Conservation (phyloP, 2,329 filamentous ascomycete genomes). For the Rutstroemia sp. region DNA sequence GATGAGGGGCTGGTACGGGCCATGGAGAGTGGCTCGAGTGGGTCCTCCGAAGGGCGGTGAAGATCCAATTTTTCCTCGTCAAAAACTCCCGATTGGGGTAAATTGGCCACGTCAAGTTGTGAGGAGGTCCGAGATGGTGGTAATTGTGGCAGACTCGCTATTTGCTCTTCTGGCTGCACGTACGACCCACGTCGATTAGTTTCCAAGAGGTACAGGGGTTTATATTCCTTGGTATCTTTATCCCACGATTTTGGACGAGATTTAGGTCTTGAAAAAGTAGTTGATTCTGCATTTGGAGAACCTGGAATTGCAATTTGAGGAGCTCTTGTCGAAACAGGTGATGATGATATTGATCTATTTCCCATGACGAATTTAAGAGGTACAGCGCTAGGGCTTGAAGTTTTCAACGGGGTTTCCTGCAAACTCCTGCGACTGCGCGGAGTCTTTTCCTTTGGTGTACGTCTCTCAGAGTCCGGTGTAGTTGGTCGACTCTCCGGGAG, state of each 20-base stretch:
- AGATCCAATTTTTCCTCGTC: constrained; percentile 1
- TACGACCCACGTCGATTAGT: constrained; percentile 25
- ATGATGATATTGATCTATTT: constrained; percentile 33
- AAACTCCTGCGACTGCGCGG: constrained; percentile 18
- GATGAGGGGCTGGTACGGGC: constrained; percentile 31
- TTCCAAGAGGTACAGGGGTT: constrained; percentile 77
- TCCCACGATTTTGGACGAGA: constrained; percentile 55
- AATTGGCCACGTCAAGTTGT: constrained; percentile 20
- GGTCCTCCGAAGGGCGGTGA: constrained; percentile 10
- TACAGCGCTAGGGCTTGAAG: constrained; percentile 44
- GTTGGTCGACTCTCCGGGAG: constrained; percentile 55
- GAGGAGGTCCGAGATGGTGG: constrained; percentile 43
- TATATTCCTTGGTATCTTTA: constrained; percentile 56
- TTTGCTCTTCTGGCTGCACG: constrained; percentile 23
- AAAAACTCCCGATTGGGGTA: constrained; percentile 2
- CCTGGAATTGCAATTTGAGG: constrained; percentile 33
- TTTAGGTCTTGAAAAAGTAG: constrained; percentile 31
- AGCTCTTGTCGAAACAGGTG: constrained; percentile 36
- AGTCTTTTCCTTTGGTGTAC: constrained; percentile 18
- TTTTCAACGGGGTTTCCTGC: constrained; percentile 26
- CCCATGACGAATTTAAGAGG: constrained; percentile 47
- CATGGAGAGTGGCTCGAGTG: constrained; percentile 34
- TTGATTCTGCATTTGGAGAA: constrained; percentile 25
- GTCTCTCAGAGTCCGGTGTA: constrained; percentile 26
- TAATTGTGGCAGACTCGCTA: constrained; percentile 38